Evolutionary conservation across 352 stramenopile species (phyloP).

Genomic region (Globisporangium nodosum): DNA sequence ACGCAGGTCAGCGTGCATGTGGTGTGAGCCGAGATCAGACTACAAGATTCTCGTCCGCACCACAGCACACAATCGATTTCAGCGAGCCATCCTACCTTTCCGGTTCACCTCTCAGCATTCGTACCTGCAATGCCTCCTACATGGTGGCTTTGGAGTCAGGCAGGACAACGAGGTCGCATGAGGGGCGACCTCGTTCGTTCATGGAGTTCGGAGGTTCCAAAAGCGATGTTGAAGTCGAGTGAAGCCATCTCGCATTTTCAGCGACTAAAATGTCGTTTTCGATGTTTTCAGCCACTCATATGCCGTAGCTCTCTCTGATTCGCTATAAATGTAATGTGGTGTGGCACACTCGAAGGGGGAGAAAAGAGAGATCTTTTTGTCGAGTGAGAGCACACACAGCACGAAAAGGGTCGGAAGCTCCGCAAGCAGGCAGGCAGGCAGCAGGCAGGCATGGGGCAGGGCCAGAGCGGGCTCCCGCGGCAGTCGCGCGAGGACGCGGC

Average conservation of each 20-base stretch:
- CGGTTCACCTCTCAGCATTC: too few species aligned
- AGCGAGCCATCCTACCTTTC: too few species aligned
- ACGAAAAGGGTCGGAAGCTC: not conserved
- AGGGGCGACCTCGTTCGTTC: too few species aligned
- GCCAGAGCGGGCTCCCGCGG: conserved; percentile 79
- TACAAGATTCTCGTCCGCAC: too few species aligned
- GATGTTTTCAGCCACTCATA: not conserved
- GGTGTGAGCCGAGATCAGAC: too few species aligned
- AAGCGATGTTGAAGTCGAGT: too few species aligned
- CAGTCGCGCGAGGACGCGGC: conserved; percentile 74
- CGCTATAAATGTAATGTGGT: not conserved
- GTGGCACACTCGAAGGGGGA: not conserved
- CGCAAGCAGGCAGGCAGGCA: conserved; percentile 14
- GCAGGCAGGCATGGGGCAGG: conserved; percentile 60
- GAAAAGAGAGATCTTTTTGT: conserved; percentile 1
- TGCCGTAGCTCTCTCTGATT: not conserved
- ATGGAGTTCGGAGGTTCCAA: too few species aligned
- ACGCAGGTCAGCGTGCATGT: too few species aligned
- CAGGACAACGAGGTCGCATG: too few species aligned
- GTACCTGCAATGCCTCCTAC: too few species aligned
- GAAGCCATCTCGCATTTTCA: not conserved
- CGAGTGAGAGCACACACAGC: not conserved
- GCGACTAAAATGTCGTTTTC: not conserved
- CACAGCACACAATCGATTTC: too few species aligned
- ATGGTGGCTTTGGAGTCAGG: too few species aligned